Evolutionary conservation across 176 grass and related monocot genomes (phyloP), one percentile per base, ranked within the genome.

Genomic region (Oryza coarctata): DNA sequence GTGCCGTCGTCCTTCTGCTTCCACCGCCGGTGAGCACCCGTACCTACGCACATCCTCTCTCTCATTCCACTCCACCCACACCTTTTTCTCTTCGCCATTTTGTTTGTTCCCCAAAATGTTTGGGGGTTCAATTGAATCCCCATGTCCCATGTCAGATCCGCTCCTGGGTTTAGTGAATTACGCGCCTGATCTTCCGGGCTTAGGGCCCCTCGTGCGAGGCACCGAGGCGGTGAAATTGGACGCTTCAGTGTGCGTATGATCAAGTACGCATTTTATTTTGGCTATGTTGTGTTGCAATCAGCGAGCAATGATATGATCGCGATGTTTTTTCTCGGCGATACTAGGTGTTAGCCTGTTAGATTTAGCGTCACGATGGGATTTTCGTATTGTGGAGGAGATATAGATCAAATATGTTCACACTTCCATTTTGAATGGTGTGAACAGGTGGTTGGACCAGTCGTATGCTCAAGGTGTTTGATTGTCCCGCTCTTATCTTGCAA

Each of bases 211-310:
- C 44, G 26, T 28, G 27, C 29, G 29, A 1, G 7, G 40, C 40
- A 2, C 7, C 2, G 40, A 43, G 40, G 68, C 7, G 2, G 64
- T 26, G n/a, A 70, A 70, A 70, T 70, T 26, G 68, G 1, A 41
- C 0, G 10, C 25, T 71, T 43, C 2, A 23, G 29, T 57, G 30
- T 14, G 73, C 29, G 40, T 4, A 11, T 64, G 69, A 64, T 74
- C 58, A 35, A 65, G 34, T 73, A 39, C 34, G 44, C 32, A 39
- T 28, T 17, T 23, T 18, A 52, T 50, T 65, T 71, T 32, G 20
- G 44, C 52, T 68, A 84, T 67, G 15, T 45, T 32, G 82, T 60
- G 38, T 75, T 30, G 47, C 35, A 17, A 60, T 47, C n/a, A 61
- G 45, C 73, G 32, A 77, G 3, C 20, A 20, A 63, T 31, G 63